Evolutionary conservation across 2,329 filamentous ascomycete genomes (phyloP).

Genomic region (Dactylellina sp.): DNA sequence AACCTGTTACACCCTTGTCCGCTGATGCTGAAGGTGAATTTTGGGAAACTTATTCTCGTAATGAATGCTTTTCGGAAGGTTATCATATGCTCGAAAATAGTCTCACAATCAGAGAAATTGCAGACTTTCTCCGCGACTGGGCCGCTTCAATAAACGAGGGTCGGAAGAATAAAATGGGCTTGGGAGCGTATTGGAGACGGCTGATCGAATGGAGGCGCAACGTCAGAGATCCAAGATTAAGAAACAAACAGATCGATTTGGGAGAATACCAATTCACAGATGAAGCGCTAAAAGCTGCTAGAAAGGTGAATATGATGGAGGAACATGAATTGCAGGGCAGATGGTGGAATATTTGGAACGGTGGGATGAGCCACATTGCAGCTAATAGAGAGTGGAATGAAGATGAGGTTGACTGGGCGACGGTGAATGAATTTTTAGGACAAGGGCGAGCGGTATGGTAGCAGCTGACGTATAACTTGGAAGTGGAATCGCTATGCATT

Average conservation of each 20-base stretch:
- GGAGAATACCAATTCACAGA: conserved; percentile 39
- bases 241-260: conserved; percentile 38
- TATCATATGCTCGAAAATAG: conserved; percentile 43
- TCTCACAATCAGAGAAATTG: conserved; percentile 38
- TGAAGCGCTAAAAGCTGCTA: conserved; percentile 20
- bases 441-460: not conserved
- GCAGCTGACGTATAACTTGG: not conserved
- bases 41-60: conserved; percentile 40
- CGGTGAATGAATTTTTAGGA: conserved; percentile 2
- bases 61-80: conserved; percentile 55
- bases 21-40: conserved; percentile 46
- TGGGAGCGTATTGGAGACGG: conserved; percentile 45
- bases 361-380: conserved; percentile 48
- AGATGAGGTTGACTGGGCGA: conserved; percentile 31
- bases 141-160: conserved; percentile 37
- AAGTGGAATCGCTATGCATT: not conserved
- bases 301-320: conserved; percentile 15
- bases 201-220: conserved; percentile 49
- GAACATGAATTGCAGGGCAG: conserved; percentile 33
- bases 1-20: conserved; percentile 20
- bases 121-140: conserved; percentile 49
- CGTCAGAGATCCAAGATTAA: conserved; percentile 46
- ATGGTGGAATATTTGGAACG: conserved; percentile 53
- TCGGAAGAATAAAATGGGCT: conserved; percentile 53
- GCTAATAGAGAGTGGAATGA: conserved; percentile 52